Evolutionary conservation across 306 rosid species (phyloP).

Genomic region (Cajanus cajan): DNA sequence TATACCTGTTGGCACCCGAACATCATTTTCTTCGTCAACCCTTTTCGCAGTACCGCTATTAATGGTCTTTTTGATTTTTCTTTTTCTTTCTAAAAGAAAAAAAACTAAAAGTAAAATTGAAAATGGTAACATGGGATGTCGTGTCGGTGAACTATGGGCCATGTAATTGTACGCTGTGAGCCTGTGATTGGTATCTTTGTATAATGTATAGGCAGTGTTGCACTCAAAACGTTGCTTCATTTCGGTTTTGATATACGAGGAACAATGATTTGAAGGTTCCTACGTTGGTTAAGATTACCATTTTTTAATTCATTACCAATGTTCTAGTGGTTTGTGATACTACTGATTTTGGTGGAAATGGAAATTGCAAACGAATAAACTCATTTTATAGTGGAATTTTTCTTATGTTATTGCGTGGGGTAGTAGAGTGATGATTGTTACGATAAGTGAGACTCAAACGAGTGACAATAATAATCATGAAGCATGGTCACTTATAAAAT

Average conservation of each 20-base stretch:
- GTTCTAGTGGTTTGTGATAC: not conserved
- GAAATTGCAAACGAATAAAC: not conserved
- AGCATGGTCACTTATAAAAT: too few relatives aligned
- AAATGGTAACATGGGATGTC: slow-evolving; percentile 31
- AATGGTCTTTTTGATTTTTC: not conserved
- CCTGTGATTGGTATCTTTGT: not conserved
- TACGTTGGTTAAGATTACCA: not conserved
- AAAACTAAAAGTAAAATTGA: not conserved
- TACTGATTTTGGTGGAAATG: not conserved
- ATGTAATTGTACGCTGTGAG: not conserved
- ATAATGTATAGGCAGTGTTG: not conserved
- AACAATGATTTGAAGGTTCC: slow-evolving; percentile 1
- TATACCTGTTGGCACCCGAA: slow-evolving; percentile 11
- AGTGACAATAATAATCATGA: too few relatives aligned
- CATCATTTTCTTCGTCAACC: slow-evolving; percentile 34
- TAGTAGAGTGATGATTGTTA: not conserved
- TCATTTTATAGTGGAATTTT: not conserved
- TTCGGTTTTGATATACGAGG: not conserved
- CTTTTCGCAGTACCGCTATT: slow-evolving; percentile 23
- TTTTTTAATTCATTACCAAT: not conserved
- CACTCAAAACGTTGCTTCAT: not conserved
- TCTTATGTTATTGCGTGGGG: not conserved
- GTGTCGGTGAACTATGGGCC: slow-evolving; percentile 36
- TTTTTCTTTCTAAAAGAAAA: not conserved
- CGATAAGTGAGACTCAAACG: not conserved